Conservation (phyloP, 768 basidiomycete genomes). For the Podaxis sp. region DNA sequence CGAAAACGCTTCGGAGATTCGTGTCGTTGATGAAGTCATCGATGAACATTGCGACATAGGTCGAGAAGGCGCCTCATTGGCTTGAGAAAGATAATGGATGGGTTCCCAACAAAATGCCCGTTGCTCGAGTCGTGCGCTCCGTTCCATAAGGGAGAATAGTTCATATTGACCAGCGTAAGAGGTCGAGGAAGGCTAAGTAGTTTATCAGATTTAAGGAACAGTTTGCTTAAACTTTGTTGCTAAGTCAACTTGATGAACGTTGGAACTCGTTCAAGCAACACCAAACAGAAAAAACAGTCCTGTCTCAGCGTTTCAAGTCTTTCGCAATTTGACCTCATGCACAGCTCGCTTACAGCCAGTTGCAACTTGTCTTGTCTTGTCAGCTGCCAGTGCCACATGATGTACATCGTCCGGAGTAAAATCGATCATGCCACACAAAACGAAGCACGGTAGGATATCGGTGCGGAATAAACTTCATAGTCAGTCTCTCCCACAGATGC, state of each 20-base stretch:
- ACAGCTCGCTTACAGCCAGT: background rate
- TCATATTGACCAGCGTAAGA: background rate
- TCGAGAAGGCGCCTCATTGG: conserved; percentile 38
- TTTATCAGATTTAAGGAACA: conserved; percentile 25
- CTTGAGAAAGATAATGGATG: conserved; percentile 41
- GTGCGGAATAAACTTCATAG: background rate
- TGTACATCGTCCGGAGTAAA: background rate
- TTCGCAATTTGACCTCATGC: background rate
- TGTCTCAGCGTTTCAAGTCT: background rate
- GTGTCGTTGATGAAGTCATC: conserved; percentile 16
- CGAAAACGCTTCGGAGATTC: conserved; percentile 20
- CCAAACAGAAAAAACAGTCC: conserved; percentile 8
- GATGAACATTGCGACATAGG: background rate
- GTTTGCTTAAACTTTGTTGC: no score
- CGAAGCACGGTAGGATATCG: background rate
- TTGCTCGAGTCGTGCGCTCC: conserved; percentile 63
- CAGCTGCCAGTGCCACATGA: background rate
- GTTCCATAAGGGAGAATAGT: conserved; percentile 58
- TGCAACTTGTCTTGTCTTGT: background rate
- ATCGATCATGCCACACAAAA: background rate
- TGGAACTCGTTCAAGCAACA: conserved; percentile 16
- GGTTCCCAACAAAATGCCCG: conserved; percentile 51
- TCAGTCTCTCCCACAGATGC: no score
- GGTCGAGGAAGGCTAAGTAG: background rate
- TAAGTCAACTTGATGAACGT: background rate